These are phyloP conservation scores for Botrytis sinoallii DNA, from an alignment of 2,329 filamentous ascomycete genomes.

Conservation along the genomic window DNA sequence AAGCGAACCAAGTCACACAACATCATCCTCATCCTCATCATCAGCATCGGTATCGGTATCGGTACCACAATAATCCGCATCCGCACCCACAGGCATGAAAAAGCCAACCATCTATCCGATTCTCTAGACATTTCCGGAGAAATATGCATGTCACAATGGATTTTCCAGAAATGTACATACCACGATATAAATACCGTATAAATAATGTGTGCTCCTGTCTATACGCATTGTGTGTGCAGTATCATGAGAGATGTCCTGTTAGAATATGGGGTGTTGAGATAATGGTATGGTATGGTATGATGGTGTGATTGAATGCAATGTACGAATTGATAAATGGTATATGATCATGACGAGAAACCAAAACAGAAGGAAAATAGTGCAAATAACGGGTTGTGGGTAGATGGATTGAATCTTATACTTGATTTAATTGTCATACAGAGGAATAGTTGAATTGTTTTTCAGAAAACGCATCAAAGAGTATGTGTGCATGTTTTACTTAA, in stretches of 20 bases:
- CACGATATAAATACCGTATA: too few species aligned
- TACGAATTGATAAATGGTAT: not conserved
- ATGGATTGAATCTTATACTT: not conserved
- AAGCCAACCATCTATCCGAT: too few species aligned
- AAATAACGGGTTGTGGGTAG: not conserved
- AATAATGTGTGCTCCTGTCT: not conserved
- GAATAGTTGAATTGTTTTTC: not conserved
- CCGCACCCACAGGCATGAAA: not conserved
- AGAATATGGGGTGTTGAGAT: not conserved
- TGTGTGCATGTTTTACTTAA: too few species aligned
- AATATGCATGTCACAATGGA: too few species aligned
- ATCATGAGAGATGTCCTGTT: not conserved
- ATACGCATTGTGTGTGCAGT: not conserved
- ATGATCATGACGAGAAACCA: not conserved
- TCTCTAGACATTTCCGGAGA: too few species aligned
- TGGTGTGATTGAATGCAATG: not conserved
- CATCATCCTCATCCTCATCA: not conserved
- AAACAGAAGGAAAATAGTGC: not conserved
- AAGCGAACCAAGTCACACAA: conserved; percentile 2
- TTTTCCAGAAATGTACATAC: too few species aligned
- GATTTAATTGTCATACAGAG: not conserved
- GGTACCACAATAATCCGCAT: not conserved
- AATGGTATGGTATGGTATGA: not conserved
- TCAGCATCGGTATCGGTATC: too few species aligned
- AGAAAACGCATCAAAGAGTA: not conserved